phyloP scores from a whole-genome alignment of 371 early-diverging fungal genomes.

The Entomophthora muscae region DNA sequence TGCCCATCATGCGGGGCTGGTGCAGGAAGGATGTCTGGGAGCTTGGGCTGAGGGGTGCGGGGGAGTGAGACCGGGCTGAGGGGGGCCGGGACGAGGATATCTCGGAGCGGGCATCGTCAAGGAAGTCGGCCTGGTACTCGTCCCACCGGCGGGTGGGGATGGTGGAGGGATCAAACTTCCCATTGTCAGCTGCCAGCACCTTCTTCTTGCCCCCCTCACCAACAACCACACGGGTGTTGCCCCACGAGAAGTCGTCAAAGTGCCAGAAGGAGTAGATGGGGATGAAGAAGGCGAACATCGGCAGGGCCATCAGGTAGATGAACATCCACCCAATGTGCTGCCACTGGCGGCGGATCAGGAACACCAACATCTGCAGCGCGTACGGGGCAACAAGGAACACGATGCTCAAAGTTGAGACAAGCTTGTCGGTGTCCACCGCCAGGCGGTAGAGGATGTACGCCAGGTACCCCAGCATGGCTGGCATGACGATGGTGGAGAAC shows the following conservation, averaged over 20 bases:
- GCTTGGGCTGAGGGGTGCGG: neutral
- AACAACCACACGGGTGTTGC: slow-evolving; percentile 80
- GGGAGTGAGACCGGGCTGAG: neutral
- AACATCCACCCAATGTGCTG: slow-evolving; percentile 93
- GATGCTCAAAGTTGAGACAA: slow-evolving; percentile 39
- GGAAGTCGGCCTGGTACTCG: slow-evolving; percentile 33
- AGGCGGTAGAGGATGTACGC: slow-evolving; percentile 48
- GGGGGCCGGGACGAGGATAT: neutral
- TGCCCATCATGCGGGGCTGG: neutral
- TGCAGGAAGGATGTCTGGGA: neutral
- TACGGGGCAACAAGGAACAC: slow-evolving; percentile 57
- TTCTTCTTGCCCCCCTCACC: slow-evolving; percentile 59
- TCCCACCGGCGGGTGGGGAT: slow-evolving; percentile 42
- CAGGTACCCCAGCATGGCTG: slow-evolving; percentile 77
- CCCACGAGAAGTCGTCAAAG: slow-evolving; percentile 97
- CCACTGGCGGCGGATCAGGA: slow-evolving; percentile 67
- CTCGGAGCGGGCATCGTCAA: slow-evolving; percentile 15
- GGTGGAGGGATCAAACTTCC: slow-evolving; percentile 8
- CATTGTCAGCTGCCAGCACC: slow-evolving; percentile 24
- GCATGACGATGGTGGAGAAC: slow-evolving; percentile 80
- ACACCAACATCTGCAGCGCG: slow-evolving; percentile 68
- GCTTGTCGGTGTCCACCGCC: slow-evolving; percentile 23
- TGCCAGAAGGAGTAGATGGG: slow-evolving; percentile 89
- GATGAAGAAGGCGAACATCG: slow-evolving; percentile 61
- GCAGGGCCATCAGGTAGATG: slow-evolving; percentile 67